These are phyloP conservation scores for Pseudozyma sp. DNA, from an alignment of 1,284 basidiomycete species.

Conservation along the genomic window DNA sequence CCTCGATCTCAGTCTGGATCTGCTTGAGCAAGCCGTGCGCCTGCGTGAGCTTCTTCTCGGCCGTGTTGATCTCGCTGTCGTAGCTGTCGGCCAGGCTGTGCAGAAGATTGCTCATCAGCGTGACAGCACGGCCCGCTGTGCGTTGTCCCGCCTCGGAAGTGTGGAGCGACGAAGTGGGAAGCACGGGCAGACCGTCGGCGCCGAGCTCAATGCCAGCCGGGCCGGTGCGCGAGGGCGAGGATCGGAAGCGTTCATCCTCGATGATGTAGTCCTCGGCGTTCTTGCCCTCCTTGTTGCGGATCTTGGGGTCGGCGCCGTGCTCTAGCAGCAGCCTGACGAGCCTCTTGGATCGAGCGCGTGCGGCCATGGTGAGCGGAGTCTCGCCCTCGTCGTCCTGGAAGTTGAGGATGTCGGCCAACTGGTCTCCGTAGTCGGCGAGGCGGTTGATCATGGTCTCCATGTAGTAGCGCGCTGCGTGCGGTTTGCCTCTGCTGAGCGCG, in stretches of 20 bases:
- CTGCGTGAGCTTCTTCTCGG: constrained; percentile 90
- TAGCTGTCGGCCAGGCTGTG: constrained; percentile 91
- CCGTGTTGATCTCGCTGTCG: constrained; percentile 89
- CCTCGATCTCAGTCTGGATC: constrained; percentile 91
- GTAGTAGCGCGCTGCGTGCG: constrained; percentile 97
- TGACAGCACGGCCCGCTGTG: constrained; percentile 79
- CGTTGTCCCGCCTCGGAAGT: constrained; percentile 87
- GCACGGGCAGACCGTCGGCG: constrained; percentile 35
- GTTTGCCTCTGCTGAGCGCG: constrained; percentile 97
- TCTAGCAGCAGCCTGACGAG: constrained; percentile 95
- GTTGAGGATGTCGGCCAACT: constrained; percentile 97
- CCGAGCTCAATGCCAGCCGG: constrained; percentile 46
- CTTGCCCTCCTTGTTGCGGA: constrained; percentile 94
- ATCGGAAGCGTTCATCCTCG: constrained; percentile 96
- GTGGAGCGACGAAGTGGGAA: constrained; percentile 73
- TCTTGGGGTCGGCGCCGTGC: constrained; percentile 95
- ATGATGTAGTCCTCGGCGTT: constrained; percentile 98
- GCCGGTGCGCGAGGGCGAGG: constrained; percentile 75
- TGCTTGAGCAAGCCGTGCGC: constrained; percentile 86
- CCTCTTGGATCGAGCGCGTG: constrained; percentile 94
- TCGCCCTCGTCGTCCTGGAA: constrained; percentile 99
- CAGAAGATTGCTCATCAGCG: constrained; percentile 86
- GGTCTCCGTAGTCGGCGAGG: constrained; percentile 93
- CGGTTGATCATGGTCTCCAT: constrained; percentile 94
- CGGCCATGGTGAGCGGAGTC: constrained; percentile 95